Base-by-base conservation (phyloP, 345 rosid species). In the Syzygium aqueum region DNA sequence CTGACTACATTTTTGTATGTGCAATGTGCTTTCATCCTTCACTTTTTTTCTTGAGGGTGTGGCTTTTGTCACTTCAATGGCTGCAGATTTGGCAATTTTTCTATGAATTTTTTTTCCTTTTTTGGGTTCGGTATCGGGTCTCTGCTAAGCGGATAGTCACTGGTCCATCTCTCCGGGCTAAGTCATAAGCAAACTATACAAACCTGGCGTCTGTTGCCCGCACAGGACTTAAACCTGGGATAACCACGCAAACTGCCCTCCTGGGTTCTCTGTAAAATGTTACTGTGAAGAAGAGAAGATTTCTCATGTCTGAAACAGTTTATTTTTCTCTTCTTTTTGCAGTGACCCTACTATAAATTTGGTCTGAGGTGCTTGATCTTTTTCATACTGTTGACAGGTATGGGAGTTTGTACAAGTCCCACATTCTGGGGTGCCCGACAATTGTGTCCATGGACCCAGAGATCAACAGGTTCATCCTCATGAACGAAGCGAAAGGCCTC, bases 401-500 rank as follows among this genome's bases (percentile, higher is more conserved):
- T 86, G 99, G 99, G 57, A 93, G 91, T 89, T 86, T 95, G 50
- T 95, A 95, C 93, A 97, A 94, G 89, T 91, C 99, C 85, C 99
- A 97, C 92, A 90, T 97, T 57, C 85, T 96, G 25, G 99, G 99
- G 2, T 93, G 98, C 86, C 99, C 99, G 40, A 95, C 98, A 2
- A 53, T 94, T 40, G 87, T 97, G 52, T 95, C 96, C 19, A 93
- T 94, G 96, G 98, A 97, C 88, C 94, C 97, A 17, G 96, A 94
- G 89, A 87, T 96, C 37, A 96, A 97, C 88, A 90, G 98, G 86
- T 95, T 93, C 90, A 96, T 96, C 56, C 93, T 97, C 13, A 90
- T 94, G 96, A 96, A 94, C 84, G 99, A 97, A 87, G 91, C 90
- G 1, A 97, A 94, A 90, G 99, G 99, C 50, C 92, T 96, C 52